Percentiles rank a stretch among this genome's conserved stretches.
These are phyloP conservation scores for Clitopilus passeckerianus DNA, from an alignment of 768 basidiomycete species.

Conservation along the genomic window DNA sequence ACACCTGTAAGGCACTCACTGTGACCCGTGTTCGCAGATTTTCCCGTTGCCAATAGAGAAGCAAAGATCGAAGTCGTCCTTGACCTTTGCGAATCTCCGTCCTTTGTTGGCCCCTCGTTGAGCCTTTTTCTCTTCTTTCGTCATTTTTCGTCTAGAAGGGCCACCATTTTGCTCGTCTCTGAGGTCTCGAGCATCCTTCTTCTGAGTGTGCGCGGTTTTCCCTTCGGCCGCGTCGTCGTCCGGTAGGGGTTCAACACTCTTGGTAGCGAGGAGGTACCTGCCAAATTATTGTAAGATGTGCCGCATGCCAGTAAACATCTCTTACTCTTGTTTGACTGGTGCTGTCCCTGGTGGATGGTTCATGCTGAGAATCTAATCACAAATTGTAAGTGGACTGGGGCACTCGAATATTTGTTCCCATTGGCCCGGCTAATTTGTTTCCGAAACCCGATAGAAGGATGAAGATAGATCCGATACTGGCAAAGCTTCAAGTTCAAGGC, in stretches of 20 bases:
- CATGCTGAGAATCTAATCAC: neutral
- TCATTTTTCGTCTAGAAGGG: constrained; percentile 29
- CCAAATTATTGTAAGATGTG: neutral
- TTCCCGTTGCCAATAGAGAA: constrained; percentile 70
- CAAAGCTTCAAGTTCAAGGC: too few relatives aligned
- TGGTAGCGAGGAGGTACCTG: constrained; percentile 28
- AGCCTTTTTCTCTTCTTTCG: constrained; percentile 68
- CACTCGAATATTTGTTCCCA: neutral
- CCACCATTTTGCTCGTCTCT: constrained; percentile 17
- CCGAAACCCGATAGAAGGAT: neutral
- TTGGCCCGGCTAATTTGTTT: neutral
- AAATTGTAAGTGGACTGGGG: neutral
- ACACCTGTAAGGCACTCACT: constrained; percentile 34
- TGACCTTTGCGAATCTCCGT: constrained; percentile 68
- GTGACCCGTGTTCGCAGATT: constrained; percentile 64
- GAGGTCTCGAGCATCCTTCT: constrained; percentile 15
- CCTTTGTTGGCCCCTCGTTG: constrained; percentile 81
- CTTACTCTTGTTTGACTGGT: constrained; percentile 34
- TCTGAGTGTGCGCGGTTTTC: constrained; percentile 30
- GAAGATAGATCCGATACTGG: too few relatives aligned
- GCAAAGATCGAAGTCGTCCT: constrained; percentile 82
- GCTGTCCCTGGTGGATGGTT: constrained; percentile 25
- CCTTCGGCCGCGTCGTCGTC: constrained; percentile 60
- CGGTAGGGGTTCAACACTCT: constrained; percentile 16
- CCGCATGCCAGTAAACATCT: neutral